Base-by-base conservation (phyloP, 768 basidiomycete genomes). In the Pholiota molesta region DNA sequence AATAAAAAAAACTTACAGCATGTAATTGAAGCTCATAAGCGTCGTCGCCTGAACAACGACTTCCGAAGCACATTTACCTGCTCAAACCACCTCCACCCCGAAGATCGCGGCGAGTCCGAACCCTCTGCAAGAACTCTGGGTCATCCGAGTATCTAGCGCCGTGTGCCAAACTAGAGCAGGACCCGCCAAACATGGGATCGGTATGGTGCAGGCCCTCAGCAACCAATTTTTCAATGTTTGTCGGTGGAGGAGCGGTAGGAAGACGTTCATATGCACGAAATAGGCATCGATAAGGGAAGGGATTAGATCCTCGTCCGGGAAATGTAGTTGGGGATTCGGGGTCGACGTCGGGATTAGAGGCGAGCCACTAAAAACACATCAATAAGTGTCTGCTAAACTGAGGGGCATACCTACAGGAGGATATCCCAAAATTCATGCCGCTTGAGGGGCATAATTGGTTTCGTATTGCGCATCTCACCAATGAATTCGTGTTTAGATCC, bases 21-120 rank as follows among this genome's bases (percentile, higher is more conserved):
- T 74, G 81, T 51, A 82, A 81, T 72, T 96, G 94, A 45, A 95
- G 74, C 64, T 94, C 92, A 71, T 86, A 83, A 95, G 70, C 13
- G 85, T 76, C 0, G 91, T 84, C 85, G 80, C 0, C 81, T 77
- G 19, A 87, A 78, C 40, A 91, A 78, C 0, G 82, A 81, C 68
- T 83, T 83, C 29, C 86, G 83, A 52, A 89, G 78, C 62, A 85
- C 78, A 55, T 89, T 79, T 8, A 92, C 84, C 68, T 90, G 88
- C 35, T 81, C 76, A 66, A 85, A 87, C 79, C 84, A 91, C 60
- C 80, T 82, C 86, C 87, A 89, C 0, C 88, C 90, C 26, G 82
- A 79, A 23, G 77, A 81, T 31, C 77, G 70, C 6, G 69, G 66
- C 69, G 71, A 77, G 77, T 68, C 86, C 69, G 67, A 73, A 35